These are phyloP conservation scores for Panus rudis DNA, from an alignment of 768 basidiomycete species.

Conservation along the genomic window DNA sequence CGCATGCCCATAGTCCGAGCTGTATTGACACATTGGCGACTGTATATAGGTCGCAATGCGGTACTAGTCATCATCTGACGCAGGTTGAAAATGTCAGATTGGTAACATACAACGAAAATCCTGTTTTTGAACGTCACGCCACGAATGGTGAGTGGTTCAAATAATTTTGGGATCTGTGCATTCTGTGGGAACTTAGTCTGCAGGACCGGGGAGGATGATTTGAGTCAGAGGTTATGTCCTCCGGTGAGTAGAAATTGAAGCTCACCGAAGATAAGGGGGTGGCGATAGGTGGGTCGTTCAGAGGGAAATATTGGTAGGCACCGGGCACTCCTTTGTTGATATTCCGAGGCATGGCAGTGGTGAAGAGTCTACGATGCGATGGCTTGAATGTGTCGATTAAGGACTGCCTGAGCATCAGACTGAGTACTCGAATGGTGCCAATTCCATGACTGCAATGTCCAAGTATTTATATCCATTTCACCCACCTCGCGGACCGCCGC, in stretches of 20 bases:
- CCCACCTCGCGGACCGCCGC: too few relatives aligned
- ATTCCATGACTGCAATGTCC: too few relatives aligned
- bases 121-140: constrained; percentile 67
- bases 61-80: background rate
- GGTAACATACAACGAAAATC: constrained; percentile 49
- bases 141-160: constrained; percentile 57
- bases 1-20: constrained; percentile 62
- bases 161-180: constrained; percentile 46
- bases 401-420: too few relatives aligned
- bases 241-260: constrained; percentile 12
- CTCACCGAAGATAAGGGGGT: constrained; percentile 28
- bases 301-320: constrained; percentile 48
- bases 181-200: constrained; percentile 40
- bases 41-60: constrained; percentile 23
- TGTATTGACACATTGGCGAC: constrained; percentile 85
- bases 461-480: too few relatives aligned
- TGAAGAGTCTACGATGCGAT: too few relatives aligned
- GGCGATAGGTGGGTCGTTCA: constrained; percentile 55
- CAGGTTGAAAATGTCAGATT: background rate
- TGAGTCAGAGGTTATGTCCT: too few relatives aligned
- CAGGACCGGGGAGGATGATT: background rate
- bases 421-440: background rate
- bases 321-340: constrained; percentile 44
- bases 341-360: too few relatives aligned
- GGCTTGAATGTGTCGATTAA: too few relatives aligned